Conservation (phyloP, 441 rosid genomes). For the Brassica balearica region DNA sequence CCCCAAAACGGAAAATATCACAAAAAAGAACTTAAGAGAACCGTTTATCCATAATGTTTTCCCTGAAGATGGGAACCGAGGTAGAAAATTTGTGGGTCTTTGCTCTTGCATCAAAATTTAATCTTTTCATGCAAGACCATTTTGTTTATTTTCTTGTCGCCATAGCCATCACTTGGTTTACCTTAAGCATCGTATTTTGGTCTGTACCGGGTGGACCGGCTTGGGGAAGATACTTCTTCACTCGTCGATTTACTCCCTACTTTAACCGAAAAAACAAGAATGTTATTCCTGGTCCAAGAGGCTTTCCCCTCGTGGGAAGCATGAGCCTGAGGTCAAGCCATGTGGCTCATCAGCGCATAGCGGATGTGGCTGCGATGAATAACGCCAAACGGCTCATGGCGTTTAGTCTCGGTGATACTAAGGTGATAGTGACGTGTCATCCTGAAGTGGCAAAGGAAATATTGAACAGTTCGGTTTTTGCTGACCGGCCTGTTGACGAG, state of each 20-base stretch:
- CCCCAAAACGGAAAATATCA: slow-evolving; percentile 23
- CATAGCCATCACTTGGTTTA: slow-evolving; percentile 51
- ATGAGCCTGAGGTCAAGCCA: slow-evolving; percentile 66
- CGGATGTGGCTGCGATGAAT: slow-evolving; percentile 51
- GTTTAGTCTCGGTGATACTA: slow-evolving; percentile 76
- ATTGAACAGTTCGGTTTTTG: slow-evolving; percentile 70
- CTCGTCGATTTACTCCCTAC: slow-evolving; percentile 16
- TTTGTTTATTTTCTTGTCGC: slow-evolving; percentile 53
- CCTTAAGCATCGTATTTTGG: slow-evolving; percentile 61
- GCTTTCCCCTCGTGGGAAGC: slow-evolving; percentile 74
- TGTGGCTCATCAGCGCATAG: slow-evolving; percentile 75
- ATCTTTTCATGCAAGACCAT: slow-evolving; percentile 43
- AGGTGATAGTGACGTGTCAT: slow-evolving; percentile 72
- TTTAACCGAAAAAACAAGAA: slow-evolving; percentile 30
- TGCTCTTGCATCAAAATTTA: slow-evolving; percentile 66
- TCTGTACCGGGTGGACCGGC: slow-evolving; percentile 91
- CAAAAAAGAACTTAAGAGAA: neutral
- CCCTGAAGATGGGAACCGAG: slow-evolving; percentile 52
- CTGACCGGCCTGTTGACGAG: slow-evolving; percentile 83
- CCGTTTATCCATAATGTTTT: slow-evolving; percentile 20
- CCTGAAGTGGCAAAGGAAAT: slow-evolving; percentile 86
- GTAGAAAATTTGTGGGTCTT: slow-evolving; percentile 66
- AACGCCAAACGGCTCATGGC: slow-evolving; percentile 80
- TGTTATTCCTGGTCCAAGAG: slow-evolving; percentile 79
- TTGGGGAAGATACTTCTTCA: slow-evolving; percentile 68